Evolutionary conservation across 192 early-diverging fungal genomes (phyloP).

Genomic region (Dissophora ornata): DNA sequence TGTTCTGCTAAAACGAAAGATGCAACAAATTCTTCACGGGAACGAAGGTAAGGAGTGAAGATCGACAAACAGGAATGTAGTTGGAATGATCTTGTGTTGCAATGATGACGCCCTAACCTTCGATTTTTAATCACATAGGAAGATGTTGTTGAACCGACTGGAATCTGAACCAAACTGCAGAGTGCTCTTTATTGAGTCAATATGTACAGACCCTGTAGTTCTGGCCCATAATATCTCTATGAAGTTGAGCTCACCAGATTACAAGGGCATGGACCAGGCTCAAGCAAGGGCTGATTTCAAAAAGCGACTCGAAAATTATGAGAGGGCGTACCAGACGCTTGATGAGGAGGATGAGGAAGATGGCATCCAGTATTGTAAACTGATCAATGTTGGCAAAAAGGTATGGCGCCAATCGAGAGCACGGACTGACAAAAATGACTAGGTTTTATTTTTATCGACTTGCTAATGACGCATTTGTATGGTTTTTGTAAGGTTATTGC

Average conservation of each 20-base stretch:
- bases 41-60: slow-evolving; percentile 70
- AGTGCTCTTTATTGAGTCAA: slow-evolving; percentile 83
- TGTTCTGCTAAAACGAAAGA: too few relatives aligned
- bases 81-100: not conserved
- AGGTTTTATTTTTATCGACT: not conserved
- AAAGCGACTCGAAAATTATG: slow-evolving; percentile 90
- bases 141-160: slow-evolving; percentile 70
- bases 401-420: slow-evolving; percentile 6
- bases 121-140: slow-evolving; percentile 23
- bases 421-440: too few relatives aligned
- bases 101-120: too few relatives aligned
- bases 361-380: slow-evolving; percentile 91
- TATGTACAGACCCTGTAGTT: slow-evolving; percentile 82
- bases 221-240: slow-evolving; percentile 54
- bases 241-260: slow-evolving; percentile 96
- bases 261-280: slow-evolving; percentile 84
- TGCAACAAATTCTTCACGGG: slow-evolving; percentile 94
- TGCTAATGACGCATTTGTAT: not conserved
- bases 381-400: slow-evolving; percentile 97
- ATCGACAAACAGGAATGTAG: not conserved
- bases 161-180: slow-evolving; percentile 70
- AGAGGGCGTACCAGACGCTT: slow-evolving; percentile 90
- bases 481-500: slow-evolving; percentile 74
- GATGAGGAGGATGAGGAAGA: slow-evolving; percentile 84
- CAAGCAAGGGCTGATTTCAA: slow-evolving; percentile 88